Conservation (phyloP, 441 rosid species). For the Flueggea neowawraea region DNA sequence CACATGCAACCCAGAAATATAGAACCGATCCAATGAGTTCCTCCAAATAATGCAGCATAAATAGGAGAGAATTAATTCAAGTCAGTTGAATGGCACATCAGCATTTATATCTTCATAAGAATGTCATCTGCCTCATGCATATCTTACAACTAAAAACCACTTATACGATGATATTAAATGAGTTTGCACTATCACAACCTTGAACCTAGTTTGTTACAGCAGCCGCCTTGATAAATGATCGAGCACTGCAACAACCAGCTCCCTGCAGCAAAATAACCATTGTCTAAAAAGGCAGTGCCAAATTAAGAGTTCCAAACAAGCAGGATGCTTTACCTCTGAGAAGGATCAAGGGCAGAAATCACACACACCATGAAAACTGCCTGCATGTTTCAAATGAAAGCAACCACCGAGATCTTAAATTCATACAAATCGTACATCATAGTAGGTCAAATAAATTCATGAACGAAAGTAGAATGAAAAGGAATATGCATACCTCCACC, state of each 20-base stretch:
- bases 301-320: constrained; percentile 8
- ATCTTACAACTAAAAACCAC: neutral
- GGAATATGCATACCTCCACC: constrained; percentile 59
- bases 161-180: constrained; percentile 3
- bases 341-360: constrained; percentile 80
- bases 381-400: constrained; percentile 42
- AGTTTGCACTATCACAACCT: constrained; percentile 47
- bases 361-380: constrained; percentile 91
- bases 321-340: constrained; percentile 64
- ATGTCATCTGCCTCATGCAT: neutral
- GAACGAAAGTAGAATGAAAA: neutral
- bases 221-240: constrained; percentile 83
- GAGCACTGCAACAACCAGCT: constrained; percentile 64
- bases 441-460: constrained; percentile 3
- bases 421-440: neutral
- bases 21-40: constrained; percentile 84
- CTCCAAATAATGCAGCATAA: constrained; percentile 77
- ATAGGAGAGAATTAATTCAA: neutral
- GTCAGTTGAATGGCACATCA: neutral
- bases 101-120: neutral
- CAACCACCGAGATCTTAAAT: neutral
- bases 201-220: constrained; percentile 66
- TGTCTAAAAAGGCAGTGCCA: constrained; percentile 9
- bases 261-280: constrained; percentile 53
- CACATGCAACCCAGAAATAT: constrained; percentile 88